Evolutionary conservation across 441 rosid species (phyloP).

Genomic region (Macaranga tanarius): DNA sequence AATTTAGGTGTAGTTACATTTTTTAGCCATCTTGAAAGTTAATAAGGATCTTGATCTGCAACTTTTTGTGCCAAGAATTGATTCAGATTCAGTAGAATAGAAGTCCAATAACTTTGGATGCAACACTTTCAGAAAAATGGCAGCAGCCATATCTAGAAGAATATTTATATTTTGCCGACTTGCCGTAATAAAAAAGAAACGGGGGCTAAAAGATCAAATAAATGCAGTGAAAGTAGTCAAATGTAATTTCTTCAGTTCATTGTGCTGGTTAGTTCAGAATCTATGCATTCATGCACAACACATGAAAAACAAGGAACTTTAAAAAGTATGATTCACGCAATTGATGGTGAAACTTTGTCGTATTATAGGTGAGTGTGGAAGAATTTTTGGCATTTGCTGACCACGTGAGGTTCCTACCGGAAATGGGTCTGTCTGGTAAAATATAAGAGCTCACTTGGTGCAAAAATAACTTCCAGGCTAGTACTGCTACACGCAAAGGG

Average conservation of each 20-base stretch:
- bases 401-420: no score
- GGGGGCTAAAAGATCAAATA: neutral
- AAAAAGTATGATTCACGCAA: neutral
- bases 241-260: neutral
- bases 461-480: no score
- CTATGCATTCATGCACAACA: neutral
- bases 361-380: no score
- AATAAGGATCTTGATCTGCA: neutral
- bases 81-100: neutral
- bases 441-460: no score
- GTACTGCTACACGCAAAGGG: no score
- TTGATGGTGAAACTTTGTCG: neutral
- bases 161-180: neutral
- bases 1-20: neutral
- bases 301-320: slow-evolving; percentile 2
- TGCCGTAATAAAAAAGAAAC: neutral
- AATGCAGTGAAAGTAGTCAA: neutral
- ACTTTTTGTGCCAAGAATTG: neutral
- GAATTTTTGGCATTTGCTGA: no score
- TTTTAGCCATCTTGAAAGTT: neutral
- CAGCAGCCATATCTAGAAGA: slow-evolving; percentile 5
- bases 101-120: slow-evolving; percentile 5
- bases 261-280: slow-evolving; percentile 6
- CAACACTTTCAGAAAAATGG: neutral
- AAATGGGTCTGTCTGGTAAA: no score